Evolutionary conservation across 495 filamentous ascomycete species (phyloP).

Genomic region (Daldinia vernicosa): DNA sequence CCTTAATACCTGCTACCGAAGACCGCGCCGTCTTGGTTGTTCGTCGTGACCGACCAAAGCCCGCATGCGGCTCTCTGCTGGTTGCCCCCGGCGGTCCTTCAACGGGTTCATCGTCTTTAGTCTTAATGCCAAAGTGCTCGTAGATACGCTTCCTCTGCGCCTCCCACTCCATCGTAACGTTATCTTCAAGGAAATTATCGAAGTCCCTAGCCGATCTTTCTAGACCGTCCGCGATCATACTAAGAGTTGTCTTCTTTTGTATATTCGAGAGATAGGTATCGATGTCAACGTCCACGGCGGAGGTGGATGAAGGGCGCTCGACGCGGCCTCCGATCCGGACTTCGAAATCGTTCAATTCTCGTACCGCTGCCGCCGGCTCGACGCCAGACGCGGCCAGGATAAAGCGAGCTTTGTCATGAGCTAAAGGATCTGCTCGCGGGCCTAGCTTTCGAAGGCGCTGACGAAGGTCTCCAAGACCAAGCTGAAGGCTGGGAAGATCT

Average conservation of each 20-base stretch:
- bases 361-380: constrained; percentile 76
- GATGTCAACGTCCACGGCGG: constrained; percentile 72
- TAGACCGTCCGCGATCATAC: constrained; percentile 88
- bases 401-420: constrained; percentile 78
- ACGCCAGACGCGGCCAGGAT: constrained; percentile 90
- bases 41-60: constrained; percentile 64
- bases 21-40: constrained; percentile 51
- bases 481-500: constrained; percentile 75
- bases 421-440: constrained; percentile 57
- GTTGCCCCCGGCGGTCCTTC: constrained; percentile 61
- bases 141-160: constrained; percentile 90
- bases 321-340: constrained; percentile 48
- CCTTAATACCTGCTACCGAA: constrained; percentile 51
- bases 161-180: constrained; percentile 95
- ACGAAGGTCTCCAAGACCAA: constrained; percentile 87
- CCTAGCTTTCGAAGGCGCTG: constrained; percentile 83
- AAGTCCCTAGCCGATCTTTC: constrained; percentile 89
- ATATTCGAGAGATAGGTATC: constrained; percentile 83
- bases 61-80: constrained; percentile 61
- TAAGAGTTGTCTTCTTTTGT: constrained; percentile 88
- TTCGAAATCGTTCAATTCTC: constrained; percentile 73
- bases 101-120: constrained; percentile 60
- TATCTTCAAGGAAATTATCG: constrained; percentile 90
- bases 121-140: constrained; percentile 90
- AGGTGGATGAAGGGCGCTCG: constrained; percentile 45